phyloP scores from a whole-genome alignment of 495 filamentous ascomycete genomes.

The Parathielavia hyrcaniae region DNA sequence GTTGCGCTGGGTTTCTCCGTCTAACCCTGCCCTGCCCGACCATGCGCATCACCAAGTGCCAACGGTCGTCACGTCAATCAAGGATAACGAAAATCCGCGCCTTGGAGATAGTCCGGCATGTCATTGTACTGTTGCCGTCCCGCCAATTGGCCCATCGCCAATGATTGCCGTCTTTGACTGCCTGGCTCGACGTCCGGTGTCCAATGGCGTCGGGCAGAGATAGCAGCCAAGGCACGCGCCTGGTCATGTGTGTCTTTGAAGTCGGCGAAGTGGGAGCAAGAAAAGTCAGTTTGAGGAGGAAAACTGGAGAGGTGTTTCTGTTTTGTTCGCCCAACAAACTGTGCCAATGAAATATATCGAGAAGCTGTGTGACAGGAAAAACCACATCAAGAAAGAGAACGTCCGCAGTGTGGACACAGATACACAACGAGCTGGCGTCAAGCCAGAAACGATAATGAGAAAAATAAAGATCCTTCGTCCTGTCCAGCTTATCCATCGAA shows the following conservation, averaged over 20 bases:
- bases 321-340: background rate
- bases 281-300: background rate
- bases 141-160: background rate
- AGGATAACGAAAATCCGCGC: background rate
- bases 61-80: background rate
- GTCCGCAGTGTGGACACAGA: background rate
- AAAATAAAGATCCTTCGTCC: background rate
- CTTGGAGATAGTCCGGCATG: background rate
- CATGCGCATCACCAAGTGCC: background rate
- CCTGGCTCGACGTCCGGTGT: background rate
- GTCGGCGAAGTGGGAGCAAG: background rate
- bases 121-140: background rate
- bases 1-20: no score
- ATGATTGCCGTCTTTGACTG: background rate
- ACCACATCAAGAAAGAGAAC: slow-evolving; percentile 2
- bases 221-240: slow-evolving; percentile 3
- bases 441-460: background rate
- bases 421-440: background rate
- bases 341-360: background rate
- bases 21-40: no score
- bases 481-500: no score
- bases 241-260: background rate
- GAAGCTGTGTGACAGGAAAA: slow-evolving; percentile 5
- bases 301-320: no score
- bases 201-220: background rate